Evolutionary conservation across 805 yeast genomes (phyloP).

Genomic region (Barnettozyma wickerhamii): DNA sequence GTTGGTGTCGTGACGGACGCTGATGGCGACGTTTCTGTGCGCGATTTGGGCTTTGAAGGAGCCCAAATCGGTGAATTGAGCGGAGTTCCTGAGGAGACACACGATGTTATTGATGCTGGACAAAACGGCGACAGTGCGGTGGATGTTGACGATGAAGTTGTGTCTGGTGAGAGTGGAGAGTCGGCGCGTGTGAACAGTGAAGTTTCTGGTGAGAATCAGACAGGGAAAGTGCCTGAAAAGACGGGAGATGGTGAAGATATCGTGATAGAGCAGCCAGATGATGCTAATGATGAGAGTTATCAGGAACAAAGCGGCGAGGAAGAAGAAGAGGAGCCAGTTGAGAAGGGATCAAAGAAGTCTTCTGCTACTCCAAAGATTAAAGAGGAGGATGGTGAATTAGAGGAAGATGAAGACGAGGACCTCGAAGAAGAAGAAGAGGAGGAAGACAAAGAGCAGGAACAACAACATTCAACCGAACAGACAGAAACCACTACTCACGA

Average conservation of each 20-base stretch:
- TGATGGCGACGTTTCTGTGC: neutral
- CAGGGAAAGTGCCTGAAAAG: neutral
- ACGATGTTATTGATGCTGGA: no score
- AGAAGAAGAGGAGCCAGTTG: slow-evolving; percentile 12
- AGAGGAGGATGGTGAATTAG: slow-evolving; percentile 12
- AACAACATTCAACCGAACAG: slow-evolving; percentile 8
- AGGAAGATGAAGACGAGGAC: slow-evolving; percentile 10
- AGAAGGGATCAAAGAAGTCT: slow-evolving; percentile 7
- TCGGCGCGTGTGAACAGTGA: neutral
- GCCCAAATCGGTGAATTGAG: neutral
- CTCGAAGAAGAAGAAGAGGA: slow-evolving; percentile 8
- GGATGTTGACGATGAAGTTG: neutral
- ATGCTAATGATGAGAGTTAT: slow-evolving; percentile 6
- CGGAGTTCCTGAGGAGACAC: neutral
- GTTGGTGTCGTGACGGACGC: neutral
- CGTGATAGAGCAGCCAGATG: neutral
- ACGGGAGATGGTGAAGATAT: neutral
- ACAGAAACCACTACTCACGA: neutral
- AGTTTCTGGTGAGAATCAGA: neutral
- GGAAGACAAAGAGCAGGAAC: slow-evolving; percentile 5
- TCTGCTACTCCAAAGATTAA: slow-evolving; percentile 15
- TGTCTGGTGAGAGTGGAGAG: no score
- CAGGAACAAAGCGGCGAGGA: slow-evolving; percentile 12
- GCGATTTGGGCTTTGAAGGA: neutral
- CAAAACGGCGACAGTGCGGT: neutral